Evolutionary conservation across 371 early-diverging fungal genomes (phyloP), one percentile per base, ranked within the genome.

Genomic region (Syncephalastrum contaminatum): DNA sequence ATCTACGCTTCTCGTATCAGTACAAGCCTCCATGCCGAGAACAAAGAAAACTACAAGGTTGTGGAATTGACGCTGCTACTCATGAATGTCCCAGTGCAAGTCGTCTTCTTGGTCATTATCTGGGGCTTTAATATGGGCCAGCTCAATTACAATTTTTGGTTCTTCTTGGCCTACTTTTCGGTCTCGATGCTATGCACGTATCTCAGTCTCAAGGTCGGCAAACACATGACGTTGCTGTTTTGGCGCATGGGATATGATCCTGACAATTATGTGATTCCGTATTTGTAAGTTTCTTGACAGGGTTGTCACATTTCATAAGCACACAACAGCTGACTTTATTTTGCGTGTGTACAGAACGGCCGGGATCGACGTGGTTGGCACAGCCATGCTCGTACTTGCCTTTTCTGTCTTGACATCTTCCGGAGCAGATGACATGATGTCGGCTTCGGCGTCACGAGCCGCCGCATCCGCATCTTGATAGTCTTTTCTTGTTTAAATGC

Each of bases 1-100:
- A 88, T 94, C 15, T 93, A 88, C 62, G 89, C 90, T 0, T 90
- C 91, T 7, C 78, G 91, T 10, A 84, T 93, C 41, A 88, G 92
- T 12, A 93, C 93, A 4, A 73, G 82, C 39, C 62, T 94, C 20
- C 94, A 93, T 61, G 69, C 73, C 15, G 78, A 77, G 49, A 69
- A 62, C 20, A 64, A 67, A 25, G 76, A 82, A 60, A 77, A 77
- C 46, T 83, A 84, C 54, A 66, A 72, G 18, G 62, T 67, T 0
- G 82, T 82, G 0, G 87, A 86, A 62, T 59, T 69, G 39, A 82
- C 86, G 0, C 62, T 91, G 40, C 64, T 91, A 51, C 51, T 70
- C 14, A 88, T 90, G 64, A 90, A 89, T 60, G 64, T 91, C 6
- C 89, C 90, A 0, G 81, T 89, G 15, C 90, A 93, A 66, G 48